These are phyloP conservation scores for Dothiorella sarmentorum DNA, from an alignment of 2,329 filamentous ascomycete genomes.

Conservation along the genomic window DNA sequence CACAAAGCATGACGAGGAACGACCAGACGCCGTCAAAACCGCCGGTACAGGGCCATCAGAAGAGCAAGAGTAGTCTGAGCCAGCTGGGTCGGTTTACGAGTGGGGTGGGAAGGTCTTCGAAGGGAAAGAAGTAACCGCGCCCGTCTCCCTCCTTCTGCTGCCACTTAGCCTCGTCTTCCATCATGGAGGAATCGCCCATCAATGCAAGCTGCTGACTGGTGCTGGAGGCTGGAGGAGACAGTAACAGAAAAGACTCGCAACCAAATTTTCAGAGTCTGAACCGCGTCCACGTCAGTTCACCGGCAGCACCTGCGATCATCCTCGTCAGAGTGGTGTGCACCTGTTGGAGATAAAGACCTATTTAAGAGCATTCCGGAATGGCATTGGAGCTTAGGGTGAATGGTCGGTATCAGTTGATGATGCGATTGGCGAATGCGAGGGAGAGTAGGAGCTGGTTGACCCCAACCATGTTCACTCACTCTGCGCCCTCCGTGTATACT, in stretches of 20 bases:
- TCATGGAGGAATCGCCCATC: too few species aligned
- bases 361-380: too few species aligned
- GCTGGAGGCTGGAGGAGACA: too few species aligned
- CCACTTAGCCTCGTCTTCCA: too few species aligned
- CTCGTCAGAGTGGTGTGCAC: too few species aligned
- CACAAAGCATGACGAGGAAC: constrained; percentile 9
- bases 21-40: constrained; percentile 21
- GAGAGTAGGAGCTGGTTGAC: background rate
- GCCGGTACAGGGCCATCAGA: constrained; percentile 30
- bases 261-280: background rate
- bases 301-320: too few species aligned
- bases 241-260: too few species aligned
- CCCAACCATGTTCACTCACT: background rate
- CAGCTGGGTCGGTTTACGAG: constrained; percentile 41
- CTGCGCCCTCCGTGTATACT: background rate
- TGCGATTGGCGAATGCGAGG: background rate
- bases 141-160: too few species aligned
- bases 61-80: constrained; percentile 41
- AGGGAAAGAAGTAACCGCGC: constrained; percentile 33
- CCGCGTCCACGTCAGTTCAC: too few species aligned
- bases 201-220: too few species aligned
- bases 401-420: background rate
- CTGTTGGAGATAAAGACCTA: too few species aligned
- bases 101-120: constrained; percentile 18
- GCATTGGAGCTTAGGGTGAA: too few species aligned